These are phyloP conservation scores for Cunninghamia lanceolata DNA, from an alignment of 75 land plant genomes.

Conservation along the genomic window DNA sequence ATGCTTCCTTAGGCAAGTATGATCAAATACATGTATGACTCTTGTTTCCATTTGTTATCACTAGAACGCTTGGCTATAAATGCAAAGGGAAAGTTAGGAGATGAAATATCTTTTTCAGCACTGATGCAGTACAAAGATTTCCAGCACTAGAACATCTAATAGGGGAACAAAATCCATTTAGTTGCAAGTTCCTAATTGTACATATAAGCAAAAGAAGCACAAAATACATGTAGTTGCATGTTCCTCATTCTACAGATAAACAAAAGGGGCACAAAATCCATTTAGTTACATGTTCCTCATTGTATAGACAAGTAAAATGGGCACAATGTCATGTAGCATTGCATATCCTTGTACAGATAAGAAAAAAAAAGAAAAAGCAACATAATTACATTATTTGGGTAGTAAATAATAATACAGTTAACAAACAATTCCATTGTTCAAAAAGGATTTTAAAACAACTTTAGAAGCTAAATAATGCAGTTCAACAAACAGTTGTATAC, in stretches of 20 bases:
- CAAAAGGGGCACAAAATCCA: not conserved
- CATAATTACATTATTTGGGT: not conserved
- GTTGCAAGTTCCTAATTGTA: not conserved
- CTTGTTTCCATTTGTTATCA: not conserved
- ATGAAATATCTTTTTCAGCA: not conserved
- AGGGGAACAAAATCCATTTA: not conserved
- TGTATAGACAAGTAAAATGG: not conserved
- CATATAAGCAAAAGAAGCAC: not conserved
- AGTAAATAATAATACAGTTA: not conserved
- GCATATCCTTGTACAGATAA: not conserved
- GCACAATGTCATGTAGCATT: not conserved
- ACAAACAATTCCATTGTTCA: not conserved
- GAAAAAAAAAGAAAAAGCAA: not conserved
- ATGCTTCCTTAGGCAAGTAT: not conserved
- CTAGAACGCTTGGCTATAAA: not conserved
- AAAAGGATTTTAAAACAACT: not conserved
- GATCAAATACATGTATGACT: not conserved
- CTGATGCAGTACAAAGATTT: not conserved
- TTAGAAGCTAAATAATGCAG: not conserved
- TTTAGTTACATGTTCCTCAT: not conserved
- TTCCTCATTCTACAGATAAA: not conserved
- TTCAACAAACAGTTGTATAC: not conserved
- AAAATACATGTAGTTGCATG: not conserved
- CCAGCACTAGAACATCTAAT: not conserved
- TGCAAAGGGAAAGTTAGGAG: not conserved